Percentiles rank a stretch among this genome's conserved stretches.
Conservation (phyloP, 2,329 filamentous ascomycete genomes). For the Nannizziopsis barbatae region DNA sequence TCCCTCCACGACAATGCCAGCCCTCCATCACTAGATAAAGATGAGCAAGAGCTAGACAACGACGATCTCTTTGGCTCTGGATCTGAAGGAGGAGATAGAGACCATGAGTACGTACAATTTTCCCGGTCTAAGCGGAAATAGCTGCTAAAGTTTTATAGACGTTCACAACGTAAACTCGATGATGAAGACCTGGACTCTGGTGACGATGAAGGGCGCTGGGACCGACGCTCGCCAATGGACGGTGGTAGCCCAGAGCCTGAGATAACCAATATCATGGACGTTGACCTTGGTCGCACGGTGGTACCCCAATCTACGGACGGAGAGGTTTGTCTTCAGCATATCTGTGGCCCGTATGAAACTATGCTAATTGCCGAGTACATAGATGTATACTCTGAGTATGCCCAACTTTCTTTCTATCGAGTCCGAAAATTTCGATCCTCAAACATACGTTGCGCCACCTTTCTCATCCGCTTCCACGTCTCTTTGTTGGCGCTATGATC, state of each 20-base stretch:
- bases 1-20: slow-evolving; percentile 20
- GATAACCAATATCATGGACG: slow-evolving; percentile 44
- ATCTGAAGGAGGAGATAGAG: slow-evolving; percentile 29
- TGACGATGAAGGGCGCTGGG: slow-evolving; percentile 48
- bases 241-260: slow-evolving; percentile 35
- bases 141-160: slow-evolving; percentile 20
- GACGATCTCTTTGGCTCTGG: slow-evolving; percentile 38
- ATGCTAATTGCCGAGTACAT: neutral
- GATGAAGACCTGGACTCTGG: slow-evolving; percentile 54
- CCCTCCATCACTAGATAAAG: slow-evolving; percentile 13
- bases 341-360: neutral
- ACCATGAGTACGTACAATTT: slow-evolving; percentile 6
- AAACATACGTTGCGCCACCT: slow-evolving; percentile 50
- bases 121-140: neutral
- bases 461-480: slow-evolving; percentile 55
- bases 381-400: slow-evolving; percentile 54
- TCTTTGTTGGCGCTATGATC: slow-evolving; percentile 54
- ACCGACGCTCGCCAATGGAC: slow-evolving; percentile 41
- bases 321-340: slow-evolving; percentile 23
- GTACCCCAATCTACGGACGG: slow-evolving; percentile 41
- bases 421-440: slow-evolving; percentile 49
- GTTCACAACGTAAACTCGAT: slow-evolving; percentile 41
- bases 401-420: slow-evolving; percentile 53
- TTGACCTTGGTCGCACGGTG: slow-evolving; percentile 46
- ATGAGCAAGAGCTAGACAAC: slow-evolving; percentile 18